These are phyloP conservation scores for Amauroascus niger DNA, from an alignment of 2,329 filamentous ascomycete species.

Conservation along the genomic window DNA sequence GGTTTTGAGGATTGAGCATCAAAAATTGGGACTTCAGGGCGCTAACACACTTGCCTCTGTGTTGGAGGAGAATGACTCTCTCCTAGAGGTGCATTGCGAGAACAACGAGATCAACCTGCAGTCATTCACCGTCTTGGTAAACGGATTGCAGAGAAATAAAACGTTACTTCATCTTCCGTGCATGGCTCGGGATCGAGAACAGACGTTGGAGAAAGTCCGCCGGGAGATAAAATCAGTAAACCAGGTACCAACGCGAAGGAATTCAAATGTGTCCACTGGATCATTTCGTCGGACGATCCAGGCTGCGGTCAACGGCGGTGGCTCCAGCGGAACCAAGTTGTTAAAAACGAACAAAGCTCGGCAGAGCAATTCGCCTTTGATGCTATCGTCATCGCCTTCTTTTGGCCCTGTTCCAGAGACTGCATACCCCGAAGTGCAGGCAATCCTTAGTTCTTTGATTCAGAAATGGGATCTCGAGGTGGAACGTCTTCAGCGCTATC, in stretches of 20 bases:
- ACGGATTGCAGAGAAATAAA: slow-evolving; percentile 57
- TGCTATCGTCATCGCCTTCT: slow-evolving; percentile 11
- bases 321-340: slow-evolving; percentile 24
- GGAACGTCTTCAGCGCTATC: slow-evolving; percentile 35
- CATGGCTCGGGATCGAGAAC: slow-evolving; percentile 53
- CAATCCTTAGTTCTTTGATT: slow-evolving; percentile 34
- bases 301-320: slow-evolving; percentile 30
- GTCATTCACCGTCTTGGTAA: slow-evolving; percentile 59
- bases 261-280: slow-evolving; percentile 25
- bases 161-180: slow-evolving; percentile 52
- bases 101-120: slow-evolving; percentile 64
- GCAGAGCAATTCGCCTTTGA: slow-evolving; percentile 4
- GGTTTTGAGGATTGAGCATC: slow-evolving; percentile 55
- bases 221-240: slow-evolving; percentile 46
- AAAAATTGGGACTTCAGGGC: slow-evolving; percentile 59
- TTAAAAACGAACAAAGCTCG: slow-evolving; percentile 22
- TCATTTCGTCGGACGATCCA: slow-evolving; percentile 38
- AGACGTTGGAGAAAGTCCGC: slow-evolving; percentile 51
- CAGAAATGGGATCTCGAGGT: slow-evolving; percentile 41
- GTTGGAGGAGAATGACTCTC: slow-evolving; percentile 52
- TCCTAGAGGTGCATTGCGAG: slow-evolving; percentile 59
- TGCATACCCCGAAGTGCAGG: slow-evolving; percentile 31
- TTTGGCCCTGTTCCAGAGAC: slow-evolving; percentile 12
- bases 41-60: slow-evolving; percentile 61
- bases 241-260: slow-evolving; percentile 28